These are phyloP conservation scores for Coemansia sp. DNA, from an alignment of 192 early-diverging fungal species.

Conservation along the genomic window DNA sequence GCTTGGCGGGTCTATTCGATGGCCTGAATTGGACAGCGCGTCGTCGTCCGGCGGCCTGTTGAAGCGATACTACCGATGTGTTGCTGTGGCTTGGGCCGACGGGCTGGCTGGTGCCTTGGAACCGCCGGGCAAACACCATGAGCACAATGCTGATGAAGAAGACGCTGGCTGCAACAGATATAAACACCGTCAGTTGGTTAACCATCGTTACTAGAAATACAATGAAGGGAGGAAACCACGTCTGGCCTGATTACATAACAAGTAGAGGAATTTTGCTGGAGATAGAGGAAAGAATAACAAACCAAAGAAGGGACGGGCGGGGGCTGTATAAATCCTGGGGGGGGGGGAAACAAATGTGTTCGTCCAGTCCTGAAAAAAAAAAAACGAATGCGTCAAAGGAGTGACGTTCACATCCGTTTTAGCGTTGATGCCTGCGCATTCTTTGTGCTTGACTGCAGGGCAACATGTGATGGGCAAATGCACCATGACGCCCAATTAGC, in stretches of 20 bases:
- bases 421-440: too few relatives aligned
- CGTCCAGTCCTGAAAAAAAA: too few relatives aligned
- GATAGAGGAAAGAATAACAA: not conserved
- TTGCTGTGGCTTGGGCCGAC: not conserved
- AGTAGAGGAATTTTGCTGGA: not conserved
- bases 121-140: constrained; percentile 25
- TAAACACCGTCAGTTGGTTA: constrained; percentile 31
- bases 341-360: too few relatives aligned
- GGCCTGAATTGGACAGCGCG: constrained; percentile 21
- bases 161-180: constrained; percentile 24
- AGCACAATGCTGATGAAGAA: constrained; percentile 15
- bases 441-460: too few relatives aligned
- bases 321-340: too few relatives aligned
- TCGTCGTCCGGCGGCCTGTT: not conserved
- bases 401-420: too few relatives aligned
- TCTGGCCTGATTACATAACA: not conserved
- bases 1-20: constrained; percentile 27
- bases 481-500: too few relatives aligned
- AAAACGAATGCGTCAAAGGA: too few relatives aligned
- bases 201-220: constrained; percentile 8
- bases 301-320: too few relatives aligned
- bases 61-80: not conserved
- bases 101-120: constrained; percentile 9
- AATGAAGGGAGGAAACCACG: not conserved
- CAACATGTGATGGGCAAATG: too few relatives aligned